Percentiles rank a stretch among this genome's conserved stretches.
These are phyloP conservation scores for Talaromyces sp. DNA, from an alignment of 2,329 filamentous ascomycete species.

Conservation along the genomic window DNA sequence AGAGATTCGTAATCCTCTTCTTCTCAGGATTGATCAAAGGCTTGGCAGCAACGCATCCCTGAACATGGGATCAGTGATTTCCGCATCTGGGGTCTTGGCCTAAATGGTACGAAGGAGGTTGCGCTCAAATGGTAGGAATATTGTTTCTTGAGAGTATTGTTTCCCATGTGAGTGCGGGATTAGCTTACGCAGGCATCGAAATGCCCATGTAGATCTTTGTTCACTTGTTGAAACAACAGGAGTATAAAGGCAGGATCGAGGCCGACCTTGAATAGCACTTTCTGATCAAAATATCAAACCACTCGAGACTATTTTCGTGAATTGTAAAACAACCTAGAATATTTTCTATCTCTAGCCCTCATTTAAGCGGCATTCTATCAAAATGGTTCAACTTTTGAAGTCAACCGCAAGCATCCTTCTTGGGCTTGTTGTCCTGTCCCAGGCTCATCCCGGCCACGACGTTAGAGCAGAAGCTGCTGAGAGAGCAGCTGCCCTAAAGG, in stretches of 20 bases:
- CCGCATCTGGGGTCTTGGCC: background rate
- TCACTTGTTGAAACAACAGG: background rate
- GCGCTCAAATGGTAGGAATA: background rate
- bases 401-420: background rate
- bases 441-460: slow-evolving; percentile 7
- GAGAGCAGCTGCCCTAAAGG: background rate
- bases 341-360: background rate
- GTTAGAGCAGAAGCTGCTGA: background rate
- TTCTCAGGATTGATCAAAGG: background rate
- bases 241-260: background rate
- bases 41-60: background rate
- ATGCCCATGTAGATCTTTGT: background rate
- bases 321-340: background rate
- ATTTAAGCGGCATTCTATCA: background rate
- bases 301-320: background rate
- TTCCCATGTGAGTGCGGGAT: background rate
- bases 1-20: background rate
- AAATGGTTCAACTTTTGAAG: background rate
- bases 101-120: background rate
- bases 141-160: background rate
- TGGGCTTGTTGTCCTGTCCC: background rate
- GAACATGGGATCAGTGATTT: background rate
- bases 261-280: background rate
- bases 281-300: background rate
- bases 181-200: background rate